Evolutionary conservation across 129 eudicot species (phyloP).

Genomic region (Helianthus tuberosus): DNA sequence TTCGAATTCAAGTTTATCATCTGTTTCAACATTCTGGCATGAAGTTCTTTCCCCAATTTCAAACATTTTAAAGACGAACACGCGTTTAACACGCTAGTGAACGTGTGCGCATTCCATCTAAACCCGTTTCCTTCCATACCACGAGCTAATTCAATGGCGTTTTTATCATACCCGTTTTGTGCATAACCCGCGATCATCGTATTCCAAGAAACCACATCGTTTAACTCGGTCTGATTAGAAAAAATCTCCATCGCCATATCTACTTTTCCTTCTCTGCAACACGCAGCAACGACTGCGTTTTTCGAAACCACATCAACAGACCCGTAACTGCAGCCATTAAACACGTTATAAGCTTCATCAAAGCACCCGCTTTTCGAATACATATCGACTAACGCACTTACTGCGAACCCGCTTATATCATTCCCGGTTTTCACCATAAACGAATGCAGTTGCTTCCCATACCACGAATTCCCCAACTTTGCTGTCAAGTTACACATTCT

Average conservation of each 20-base stretch:
- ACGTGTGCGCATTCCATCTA: slow-evolving; percentile 66
- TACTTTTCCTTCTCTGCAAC: slow-evolving; percentile 73
- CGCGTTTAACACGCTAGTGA: slow-evolving; percentile 63
- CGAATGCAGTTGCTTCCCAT: slow-evolving; percentile 75
- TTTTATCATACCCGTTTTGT: slow-evolving; percentile 57
- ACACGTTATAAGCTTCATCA: slow-evolving; percentile 57
- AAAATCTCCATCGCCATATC: slow-evolving; percentile 62
- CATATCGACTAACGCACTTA: slow-evolving; percentile 82
- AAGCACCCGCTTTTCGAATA: slow-evolving; percentile 85
- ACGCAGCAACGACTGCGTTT: slow-evolving; percentile 90
- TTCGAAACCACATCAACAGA: slow-evolving; percentile 65
- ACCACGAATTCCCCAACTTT: slow-evolving; percentile 38
- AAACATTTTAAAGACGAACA: slow-evolving; percentile 63
- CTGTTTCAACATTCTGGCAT: slow-evolving; percentile 58
- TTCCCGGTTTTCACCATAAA: slow-evolving; percentile 79
- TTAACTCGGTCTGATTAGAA: slow-evolving; percentile 46
- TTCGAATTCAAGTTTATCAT: slow-evolving; percentile 50
- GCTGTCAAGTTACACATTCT: slow-evolving; percentile 79
- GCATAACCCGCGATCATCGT: slow-evolving; percentile 74
- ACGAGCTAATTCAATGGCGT: slow-evolving; percentile 54
- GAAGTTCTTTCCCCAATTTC: slow-evolving; percentile 77
- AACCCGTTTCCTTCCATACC: slow-evolving; percentile 56
- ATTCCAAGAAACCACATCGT: slow-evolving; percentile 84
- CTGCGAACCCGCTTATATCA: slow-evolving; percentile 51
- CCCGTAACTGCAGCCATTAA: slow-evolving; percentile 41